Base-by-base conservation (phyloP, 768 basidiomycete genomes). In the Mycena crocata region DNA sequence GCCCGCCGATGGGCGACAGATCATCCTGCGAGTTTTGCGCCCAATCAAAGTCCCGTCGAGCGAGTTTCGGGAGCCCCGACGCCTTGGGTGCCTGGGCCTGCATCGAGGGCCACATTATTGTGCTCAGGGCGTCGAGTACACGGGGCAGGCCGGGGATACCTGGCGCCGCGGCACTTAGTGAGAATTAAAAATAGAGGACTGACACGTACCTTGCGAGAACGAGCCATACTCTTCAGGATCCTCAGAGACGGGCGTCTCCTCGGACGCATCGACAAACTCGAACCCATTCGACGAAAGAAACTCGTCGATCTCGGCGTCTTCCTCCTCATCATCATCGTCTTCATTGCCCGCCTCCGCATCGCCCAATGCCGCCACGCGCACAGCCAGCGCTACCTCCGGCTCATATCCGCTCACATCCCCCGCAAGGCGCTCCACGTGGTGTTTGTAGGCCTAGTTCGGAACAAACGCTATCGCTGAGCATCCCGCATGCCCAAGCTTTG, bases 31-130 rank as follows among this genome's bases (percentile, higher is more conserved):
- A 82, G 23, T 71, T 77, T n/a, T 78, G 73, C 26, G 79, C 83
- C 84, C 82, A 84, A 58, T 82, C 83, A 46, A 84, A 74, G 52
- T 76, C 74, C 14, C 78, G 76, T 57, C 74, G 78, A 9, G 48
- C 55, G 75, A 73, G 34, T 71, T 74, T 24, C 42, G 49, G 40
- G 31, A 50, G 37, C 2, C 52, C 52, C 6, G 69, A 70, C 32
- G 66, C 40, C 44, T 71, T 69, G 44, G 54, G 48, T 51, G 73
- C 72, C 34, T 74, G 77, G 26, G 85, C 80, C 51, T 86, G 78
- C 87, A 95, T 90, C 0, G 90, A 91, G 5, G 93, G 90, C 93
- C 93, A 95, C 90, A 95, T 93, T 71, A 95, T 88, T 1, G 94
- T 94, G 76, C 92, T 90, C 46, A 95, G 80, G 14, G 93, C 92